Conservation (phyloP, 352 stramenopile genomes). For the Phytopythium cucurbitacearum region DNA sequence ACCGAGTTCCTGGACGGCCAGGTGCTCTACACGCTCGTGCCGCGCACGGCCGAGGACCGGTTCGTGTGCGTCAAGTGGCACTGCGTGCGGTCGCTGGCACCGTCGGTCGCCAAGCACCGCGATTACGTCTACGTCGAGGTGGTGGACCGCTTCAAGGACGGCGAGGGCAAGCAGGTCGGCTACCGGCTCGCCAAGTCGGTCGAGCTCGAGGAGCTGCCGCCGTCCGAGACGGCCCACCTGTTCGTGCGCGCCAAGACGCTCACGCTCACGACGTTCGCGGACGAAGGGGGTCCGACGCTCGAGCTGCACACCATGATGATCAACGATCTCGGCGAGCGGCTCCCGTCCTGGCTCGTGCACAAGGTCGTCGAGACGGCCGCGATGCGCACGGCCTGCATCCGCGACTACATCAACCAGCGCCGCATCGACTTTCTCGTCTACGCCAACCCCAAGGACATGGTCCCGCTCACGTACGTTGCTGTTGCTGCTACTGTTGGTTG, state of each 20-base stretch:
- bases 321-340: slow-evolving; percentile 68
- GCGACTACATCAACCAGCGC: slow-evolving; percentile 73
- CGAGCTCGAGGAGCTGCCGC: slow-evolving; percentile 47
- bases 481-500: no score
- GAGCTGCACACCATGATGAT: slow-evolving; percentile 81
- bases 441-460: slow-evolving; percentile 57
- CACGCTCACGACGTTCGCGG: slow-evolving; percentile 67
- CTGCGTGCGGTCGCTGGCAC: slow-evolving; percentile 63
- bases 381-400: slow-evolving; percentile 69
- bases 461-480: slow-evolving; percentile 42
- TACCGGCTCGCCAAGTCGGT: slow-evolving; percentile 76
- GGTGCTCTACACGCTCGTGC: slow-evolving; percentile 70
- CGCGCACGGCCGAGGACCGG: slow-evolving; percentile 50
- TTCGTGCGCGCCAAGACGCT: slow-evolving; percentile 76
- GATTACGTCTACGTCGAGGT: slow-evolving; percentile 86
- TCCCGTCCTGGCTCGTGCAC: slow-evolving; percentile 76
- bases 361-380: slow-evolving; percentile 79
- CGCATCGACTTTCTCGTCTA: slow-evolving; percentile 72
- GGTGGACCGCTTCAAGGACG: slow-evolving; percentile 72
- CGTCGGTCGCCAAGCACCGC: slow-evolving; percentile 66
- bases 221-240: slow-evolving; percentile 41
- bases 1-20: slow-evolving; percentile 77
- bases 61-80: slow-evolving; percentile 85
- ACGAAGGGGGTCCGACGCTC: slow-evolving; percentile 33
- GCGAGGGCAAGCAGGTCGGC: slow-evolving; percentile 53